Evolutionary conservation across 176 grass and related monocot species (phyloP).

Genomic region (Paspalum vaginatum): DNA sequence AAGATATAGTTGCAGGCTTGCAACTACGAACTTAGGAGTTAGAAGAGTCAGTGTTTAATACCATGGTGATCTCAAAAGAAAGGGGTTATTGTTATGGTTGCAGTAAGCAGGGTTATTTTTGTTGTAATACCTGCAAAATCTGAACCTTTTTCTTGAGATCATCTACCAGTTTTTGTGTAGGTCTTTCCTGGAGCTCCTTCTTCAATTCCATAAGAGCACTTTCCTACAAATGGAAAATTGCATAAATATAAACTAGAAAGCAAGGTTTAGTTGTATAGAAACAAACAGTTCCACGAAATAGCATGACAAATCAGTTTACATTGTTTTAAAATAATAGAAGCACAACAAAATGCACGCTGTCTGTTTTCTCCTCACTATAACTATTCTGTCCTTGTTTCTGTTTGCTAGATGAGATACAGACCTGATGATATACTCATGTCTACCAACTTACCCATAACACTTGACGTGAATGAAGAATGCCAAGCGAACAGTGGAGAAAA

Average conservation of each 20-base stretch:
- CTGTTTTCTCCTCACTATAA: conserved; percentile 23
- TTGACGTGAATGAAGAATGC: background rate
- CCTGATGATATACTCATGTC: conserved; percentile 16
- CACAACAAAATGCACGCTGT: background rate
- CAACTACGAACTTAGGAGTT: conserved; percentile 2
- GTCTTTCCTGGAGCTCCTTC: conserved; percentile 96
- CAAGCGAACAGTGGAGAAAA: conserved; percentile 27
- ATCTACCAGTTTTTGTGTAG: conserved; percentile 85
- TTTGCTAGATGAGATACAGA: conserved; percentile 21
- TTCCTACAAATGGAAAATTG: conserved; percentile 62
- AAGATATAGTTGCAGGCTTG: background rate
- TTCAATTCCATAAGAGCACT: conserved; percentile 70
- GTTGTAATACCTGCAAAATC: conserved; percentile 83
- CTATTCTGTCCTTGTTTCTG: background rate
- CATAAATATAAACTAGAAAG: background rate
- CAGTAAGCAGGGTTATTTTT: background rate
- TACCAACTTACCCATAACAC: conserved; percentile 25
- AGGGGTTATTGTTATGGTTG: background rate
- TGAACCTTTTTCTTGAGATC: conserved; percentile 98
- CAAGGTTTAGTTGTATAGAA: conserved; percentile 23
- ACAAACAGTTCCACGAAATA: conserved; percentile 39
- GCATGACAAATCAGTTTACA: background rate
- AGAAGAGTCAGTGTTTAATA: conserved; percentile 25
- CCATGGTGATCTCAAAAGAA: background rate
- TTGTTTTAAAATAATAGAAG: conserved; percentile 5